Base-by-base conservation (phyloP, 768 basidiomycete genomes). In the Termitomyces sp. region DNA sequence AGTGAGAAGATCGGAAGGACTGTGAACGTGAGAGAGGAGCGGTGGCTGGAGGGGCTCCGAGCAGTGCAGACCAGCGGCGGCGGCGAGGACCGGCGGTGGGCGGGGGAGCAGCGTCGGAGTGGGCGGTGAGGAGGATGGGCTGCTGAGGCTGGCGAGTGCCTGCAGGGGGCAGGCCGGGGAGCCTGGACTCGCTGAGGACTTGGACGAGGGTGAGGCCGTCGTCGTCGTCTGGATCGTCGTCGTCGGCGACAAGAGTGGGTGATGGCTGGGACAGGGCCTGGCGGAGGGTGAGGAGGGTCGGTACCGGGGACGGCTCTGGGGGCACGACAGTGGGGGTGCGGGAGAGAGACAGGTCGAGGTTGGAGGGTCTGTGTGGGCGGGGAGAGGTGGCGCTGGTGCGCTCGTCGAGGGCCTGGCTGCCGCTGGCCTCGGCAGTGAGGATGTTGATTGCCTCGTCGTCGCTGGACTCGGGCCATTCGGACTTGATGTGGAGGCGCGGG, bases 401-500 rank as follows among this genome's bases (percentile, higher is more conserved):
- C 69, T 94, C 91, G 64, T 94, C 91, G 51, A 93, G 68, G 14
- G 86, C 85, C 66, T 87, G 88, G 64, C 89, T 87, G 8, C 92
- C 91, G 59, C 88, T 90, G 14, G 89, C 78, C 12, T 85, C 91
- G 18, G 92, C 90, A 0, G 92, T 88, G 33, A 92, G 82, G 43
- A 90, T 73, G 64, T 91, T 84, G 54, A 94, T 90, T 14, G 90
- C 92, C 69, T 94, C 92, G 55, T 94, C 92, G 61, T 94, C 92
- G 63, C 90, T 92, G 6, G 82, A 84, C 68, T 90, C 84, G 56
- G 81, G 75, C 92, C 93, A 91, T 64, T 94, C 80, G 56, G 68
- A 75, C 66, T 86, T 86, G 8, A 70, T 59, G 61, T 80, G 80
- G 16, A 74, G 67, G 0, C 38, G 38, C 6, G 38, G 38, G 2